Base-by-base conservation (phyloP, 139 green algal genomes). In the Cymbomonas tetramitiformis region DNA sequence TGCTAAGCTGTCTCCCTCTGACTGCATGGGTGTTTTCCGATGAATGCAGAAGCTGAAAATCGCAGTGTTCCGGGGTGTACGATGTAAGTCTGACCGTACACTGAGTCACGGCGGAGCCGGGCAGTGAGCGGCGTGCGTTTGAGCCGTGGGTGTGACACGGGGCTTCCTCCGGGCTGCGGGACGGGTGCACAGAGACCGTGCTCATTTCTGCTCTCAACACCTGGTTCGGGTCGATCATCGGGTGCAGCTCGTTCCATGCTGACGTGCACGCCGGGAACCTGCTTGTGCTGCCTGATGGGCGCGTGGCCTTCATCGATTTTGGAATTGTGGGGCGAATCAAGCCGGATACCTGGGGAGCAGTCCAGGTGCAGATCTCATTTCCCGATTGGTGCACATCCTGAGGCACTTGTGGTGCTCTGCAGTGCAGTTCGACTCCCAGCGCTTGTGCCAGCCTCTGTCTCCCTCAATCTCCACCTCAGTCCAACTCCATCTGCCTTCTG, bases 211-310 rank as follows among this genome's bases (percentile, higher is more conserved):
- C 89, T 0, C 79, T 99, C 38, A 98, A 99, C 75, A 84, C 80
- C 0, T 99, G 91, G 90, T 58, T 71, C 30, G 32, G 44, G 1
- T 47, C 44, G 19, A 70, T 98, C 28, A 46, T 95, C n/a, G 67
- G 63, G 4, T 83, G 73, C 32, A 76, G 88, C 9, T 93, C 77
- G 0, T 98, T 98, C 85, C 91, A 98, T 62, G 91, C 91, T 1
- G 90, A 97, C 67, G 80, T 97, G 28, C 89, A 97, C 59, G 58
- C 82, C 67, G 89, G 90, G 46, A 97, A 97, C 70, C 68, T 97
- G 61, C 58, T 97, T 10, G 91, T 94, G 47, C 69, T 96, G 38
- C 36, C 54, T 18, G 59, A 73, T 24, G 69, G 69, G 15, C 15
- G 51, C 1, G 51, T 77, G 2, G 69, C 31, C 1, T 77, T 77